Evolutionary conservation across 129 eudicot genomes (phyloP), one percentile per base, ranked within the genome.

Genomic region (Artemisia annua): DNA sequence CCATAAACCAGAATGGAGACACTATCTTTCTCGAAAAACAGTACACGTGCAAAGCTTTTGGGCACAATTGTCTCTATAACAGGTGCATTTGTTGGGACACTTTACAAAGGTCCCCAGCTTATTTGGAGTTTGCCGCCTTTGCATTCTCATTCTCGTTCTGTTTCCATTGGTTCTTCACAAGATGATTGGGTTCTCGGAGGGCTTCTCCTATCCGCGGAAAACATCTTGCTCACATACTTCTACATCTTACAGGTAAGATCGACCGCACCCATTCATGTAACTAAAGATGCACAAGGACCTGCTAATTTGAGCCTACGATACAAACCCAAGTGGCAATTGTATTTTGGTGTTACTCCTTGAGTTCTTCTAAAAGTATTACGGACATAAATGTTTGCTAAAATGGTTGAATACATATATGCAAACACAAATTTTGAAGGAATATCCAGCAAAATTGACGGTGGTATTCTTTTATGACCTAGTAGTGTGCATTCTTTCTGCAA

Each of bases 401-500:
- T 11, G 6, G 7, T 48, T 70, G 55, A 48, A 61, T 35, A 17
- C 46, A 8, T 39, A 39, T 39, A 5, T 53, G 32, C 76, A 92
- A 96, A 76, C 94, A 7, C 90, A 89, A 63, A 92, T 92, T 62
- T 85, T 89, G 95, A 92, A 89, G 80, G 96, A 87, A 50, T 92
- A 89, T 74, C 98, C 98, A 7, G 81, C 96, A 51, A 95, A 92
- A 48, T 57, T 92, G 57, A 79, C 91, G 2, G 88, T 92, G 43
- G 89, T 89, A 24, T 92, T 92, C 91, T 87, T 92, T 81, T 92
- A 92, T 92, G 87, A 80, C 71, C 67, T 85, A 52, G 72, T 68
- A 43, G 98, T 88, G 22, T 86, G 95, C 84, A 68, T 82, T 53
- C 72, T 87, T 61, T 87, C 92, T 30, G 96, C 81, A 48, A 74